Conservation (phyloP, 2,329 filamentous ascomycete genomes). For the Calycina herbarum region DNA sequence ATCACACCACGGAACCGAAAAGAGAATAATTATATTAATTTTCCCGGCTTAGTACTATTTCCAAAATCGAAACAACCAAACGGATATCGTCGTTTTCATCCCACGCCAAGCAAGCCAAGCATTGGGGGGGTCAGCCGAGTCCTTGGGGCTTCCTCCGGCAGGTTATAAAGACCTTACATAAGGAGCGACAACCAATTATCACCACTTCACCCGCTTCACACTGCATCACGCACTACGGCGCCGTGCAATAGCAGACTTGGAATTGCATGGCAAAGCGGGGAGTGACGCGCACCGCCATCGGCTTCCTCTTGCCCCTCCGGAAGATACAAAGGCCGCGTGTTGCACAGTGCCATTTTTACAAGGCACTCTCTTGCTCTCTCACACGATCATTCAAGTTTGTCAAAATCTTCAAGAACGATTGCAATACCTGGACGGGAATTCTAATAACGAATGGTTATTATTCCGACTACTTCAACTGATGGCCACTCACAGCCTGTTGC, state of each 20-base stretch:
- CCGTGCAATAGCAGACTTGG: slow-evolving; percentile 4
- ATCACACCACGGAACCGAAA: neutral
- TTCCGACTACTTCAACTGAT: slow-evolving; percentile 19
- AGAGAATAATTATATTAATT: neutral
- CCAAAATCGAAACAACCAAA: slow-evolving; percentile 5
- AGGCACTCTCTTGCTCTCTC: neutral
- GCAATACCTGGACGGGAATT: neutral
- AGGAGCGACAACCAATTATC: slow-evolving; percentile 8
- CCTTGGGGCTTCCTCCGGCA: neutral
- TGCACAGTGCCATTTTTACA: slow-evolving; percentile 2
- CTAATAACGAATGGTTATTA: slow-evolving; percentile 29
- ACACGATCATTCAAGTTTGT: neutral
- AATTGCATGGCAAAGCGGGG: slow-evolving; percentile 17
- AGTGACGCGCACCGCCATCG: neutral
- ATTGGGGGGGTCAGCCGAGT: slow-evolving; percentile 7
- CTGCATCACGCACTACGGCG: slow-evolving; percentile 10
- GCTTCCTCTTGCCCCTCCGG: neutral
- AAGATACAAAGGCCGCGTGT: slow-evolving; percentile 1
- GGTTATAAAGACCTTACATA: slow-evolving; percentile 2
- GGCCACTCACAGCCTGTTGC: slow-evolving; percentile 25
- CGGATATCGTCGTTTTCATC: neutral
- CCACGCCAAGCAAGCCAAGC: slow-evolving; percentile 15
- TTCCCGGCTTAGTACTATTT: slow-evolving; percentile 6
- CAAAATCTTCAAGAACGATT: neutral
- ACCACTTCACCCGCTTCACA: neutral